Conservation (phyloP, 208 protist species). For the Leishmania arabica region DNA sequence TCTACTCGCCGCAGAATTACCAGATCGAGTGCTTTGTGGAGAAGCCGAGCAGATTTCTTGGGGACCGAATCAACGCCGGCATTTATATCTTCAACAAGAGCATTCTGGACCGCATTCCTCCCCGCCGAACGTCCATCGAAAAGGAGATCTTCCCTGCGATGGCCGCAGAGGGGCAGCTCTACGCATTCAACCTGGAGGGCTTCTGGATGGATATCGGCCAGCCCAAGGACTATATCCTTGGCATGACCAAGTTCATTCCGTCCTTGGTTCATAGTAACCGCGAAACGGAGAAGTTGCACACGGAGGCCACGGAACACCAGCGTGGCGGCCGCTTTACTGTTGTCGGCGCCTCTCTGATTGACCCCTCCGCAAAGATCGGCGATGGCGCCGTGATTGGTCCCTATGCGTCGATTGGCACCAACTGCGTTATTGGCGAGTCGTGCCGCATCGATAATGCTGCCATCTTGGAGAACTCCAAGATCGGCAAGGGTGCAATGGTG, state of each 20-base stretch:
- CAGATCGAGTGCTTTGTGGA: constrained; percentile 96
- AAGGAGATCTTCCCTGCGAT: constrained; percentile 97
- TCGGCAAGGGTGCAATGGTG: constrained; percentile 88
- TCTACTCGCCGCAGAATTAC: constrained; percentile 87
- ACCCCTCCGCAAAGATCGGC: constrained; percentile 93
- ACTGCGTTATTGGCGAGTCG: constrained; percentile 92
- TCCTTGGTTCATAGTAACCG: constrained; percentile 43
- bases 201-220: constrained; percentile 99
- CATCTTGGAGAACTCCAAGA: constrained; percentile 82
- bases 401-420: constrained; percentile 94
- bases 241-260: constrained; percentile 88
- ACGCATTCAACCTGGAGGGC: constrained; percentile 93
- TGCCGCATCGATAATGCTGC: constrained; percentile 86
- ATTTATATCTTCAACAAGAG: constrained; percentile 97
- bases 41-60: constrained; percentile 96
- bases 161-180: constrained; percentile 94
- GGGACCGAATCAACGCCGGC: constrained; percentile 97
- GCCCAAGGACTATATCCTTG: constrained; percentile 94
- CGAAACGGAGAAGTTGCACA: constrained; percentile 37
- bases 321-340: constrained; percentile 48
- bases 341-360: constrained; percentile 80
- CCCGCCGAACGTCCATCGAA: constrained; percentile 95
- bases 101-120: constrained; percentile 95
- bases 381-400: constrained; percentile 94
- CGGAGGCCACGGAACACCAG: constrained; percentile 31